Base-by-base conservation (phyloP, 2,329 filamentous ascomycete genomes). In the Xylariaceae sp. region DNA sequence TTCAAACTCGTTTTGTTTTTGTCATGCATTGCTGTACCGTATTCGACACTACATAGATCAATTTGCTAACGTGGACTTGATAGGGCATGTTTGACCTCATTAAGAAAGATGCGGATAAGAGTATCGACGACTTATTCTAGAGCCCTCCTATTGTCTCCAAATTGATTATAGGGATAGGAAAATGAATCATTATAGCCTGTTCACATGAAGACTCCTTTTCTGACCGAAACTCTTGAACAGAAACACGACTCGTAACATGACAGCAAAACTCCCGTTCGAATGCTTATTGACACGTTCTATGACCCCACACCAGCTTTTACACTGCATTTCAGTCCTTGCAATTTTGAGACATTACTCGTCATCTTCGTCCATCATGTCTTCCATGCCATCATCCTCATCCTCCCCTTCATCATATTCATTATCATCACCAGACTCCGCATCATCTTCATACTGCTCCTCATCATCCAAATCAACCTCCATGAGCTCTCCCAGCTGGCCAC, bases 31-130 rank as follows among this genome's bases (percentile, higher is more conserved):
- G 15, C 7, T 37, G 39, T 3, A 11, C 9, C 3, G 17, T 18
- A 18, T 18, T 18, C 17, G 17, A 2, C 17, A 18, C 17, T 18
- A 18, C 17, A 3, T 17, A 37, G 18, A 3, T 42, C 11, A 8
- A 5, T 30, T 8, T 10, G 11, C 35, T 35, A 4, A 15, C 60
- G 11, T 45, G 62, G n/a, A 10, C 34, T 35, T 30, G n/a, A 17
- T 61, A 95, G 91, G 94, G 93, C 34, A 99, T 99, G 94, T 76
- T 94, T 57, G 92, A 96, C 37, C 76, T 99, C 69, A 96, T 99
- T 70, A 89, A 90, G 71, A 89, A 92, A 69, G 94, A 99, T 72
- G 90, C 92, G 7, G 92, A 97, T 73, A 97, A 97, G 77, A 86
- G 88, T 13, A 88, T 99, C 64, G 85, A 90, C 65, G 92, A 96